These are phyloP conservation scores for Daldinia grandis DNA, from an alignment of 495 filamentous ascomycete species.

Conservation along the genomic window DNA sequence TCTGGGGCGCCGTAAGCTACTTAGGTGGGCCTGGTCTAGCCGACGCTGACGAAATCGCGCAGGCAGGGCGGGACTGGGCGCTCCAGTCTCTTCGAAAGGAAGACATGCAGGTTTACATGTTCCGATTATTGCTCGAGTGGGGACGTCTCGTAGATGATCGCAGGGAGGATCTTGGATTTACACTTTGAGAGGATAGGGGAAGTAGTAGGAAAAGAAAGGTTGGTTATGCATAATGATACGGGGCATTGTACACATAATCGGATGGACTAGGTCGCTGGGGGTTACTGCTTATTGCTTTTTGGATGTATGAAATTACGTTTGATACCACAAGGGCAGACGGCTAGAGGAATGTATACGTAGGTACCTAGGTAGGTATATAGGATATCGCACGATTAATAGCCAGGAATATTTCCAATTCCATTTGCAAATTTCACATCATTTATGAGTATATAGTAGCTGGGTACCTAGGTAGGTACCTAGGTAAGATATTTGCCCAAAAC, in stretches of 20 bases:
- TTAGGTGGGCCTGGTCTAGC: constrained; percentile 49
- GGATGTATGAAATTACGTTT: constrained; percentile 16
- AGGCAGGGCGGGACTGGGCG: constrained; percentile 71
- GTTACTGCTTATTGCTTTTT: constrained; percentile 1
- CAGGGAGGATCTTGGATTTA: constrained; percentile 66
- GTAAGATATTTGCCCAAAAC: no score
- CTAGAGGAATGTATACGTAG: not conserved
- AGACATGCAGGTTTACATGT: constrained; percentile 87
- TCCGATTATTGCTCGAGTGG: constrained; percentile 80
- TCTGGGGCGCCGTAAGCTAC: constrained; percentile 69
- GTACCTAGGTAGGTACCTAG: no score
- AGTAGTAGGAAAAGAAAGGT: not conserved
- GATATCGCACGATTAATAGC: constrained; percentile 3
- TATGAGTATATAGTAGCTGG: no score
- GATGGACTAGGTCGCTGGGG: not conserved
- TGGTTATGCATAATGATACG: not conserved
- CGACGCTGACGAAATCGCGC: constrained; percentile 66
- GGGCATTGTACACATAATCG: not conserved
- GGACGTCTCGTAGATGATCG: constrained; percentile 69
- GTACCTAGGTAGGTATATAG: not conserved
- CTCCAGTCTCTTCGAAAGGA: constrained; percentile 71
- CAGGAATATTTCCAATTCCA: not conserved
- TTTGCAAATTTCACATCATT: not conserved
- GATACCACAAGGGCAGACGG: not conserved
- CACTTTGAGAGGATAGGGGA: not conserved